phyloP scores from a whole-genome alignment of 2,329 filamentous ascomycete genomes.

The Colletotrichum cereale region DNA sequence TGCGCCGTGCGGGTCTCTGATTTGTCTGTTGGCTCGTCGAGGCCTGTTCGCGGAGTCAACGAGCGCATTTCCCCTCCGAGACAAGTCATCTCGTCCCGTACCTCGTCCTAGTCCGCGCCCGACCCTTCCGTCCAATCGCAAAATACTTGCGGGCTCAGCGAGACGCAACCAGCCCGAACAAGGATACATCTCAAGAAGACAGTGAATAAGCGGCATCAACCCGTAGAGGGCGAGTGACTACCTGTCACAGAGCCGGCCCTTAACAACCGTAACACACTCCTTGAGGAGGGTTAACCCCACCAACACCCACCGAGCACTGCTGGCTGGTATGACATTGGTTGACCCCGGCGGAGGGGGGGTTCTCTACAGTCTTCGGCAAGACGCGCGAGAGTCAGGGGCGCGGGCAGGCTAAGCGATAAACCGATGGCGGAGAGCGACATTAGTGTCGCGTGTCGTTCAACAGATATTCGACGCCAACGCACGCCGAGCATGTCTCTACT shows the following conservation, averaged over 20 bases:
- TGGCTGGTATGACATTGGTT: conserved; percentile 31
- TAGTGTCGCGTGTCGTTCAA: conserved; percentile 37
- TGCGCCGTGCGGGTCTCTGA: conserved; percentile 38
- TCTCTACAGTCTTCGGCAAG: conserved; percentile 9
- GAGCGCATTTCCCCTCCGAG: conserved; percentile 27
- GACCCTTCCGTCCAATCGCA: neutral
- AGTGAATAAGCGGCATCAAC: neutral
- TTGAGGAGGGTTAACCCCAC: conserved; percentile 26
- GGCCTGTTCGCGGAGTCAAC: conserved; percentile 32
- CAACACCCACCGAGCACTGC: conserved; percentile 22
- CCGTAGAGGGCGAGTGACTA: neutral
- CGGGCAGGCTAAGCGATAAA: conserved; percentile 1
- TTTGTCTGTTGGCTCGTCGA: conserved; percentile 38
- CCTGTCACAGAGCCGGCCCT: neutral
- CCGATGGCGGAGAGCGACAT: conserved; percentile 5
- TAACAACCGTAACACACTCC: conserved; percentile 17
- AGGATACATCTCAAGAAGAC: neutral
- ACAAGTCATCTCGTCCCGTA: conserved; percentile 18
- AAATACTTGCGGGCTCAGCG: neutral
- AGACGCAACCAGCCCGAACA: neutral
- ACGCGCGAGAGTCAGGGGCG: conserved; percentile 8
- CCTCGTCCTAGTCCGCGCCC: neutral
- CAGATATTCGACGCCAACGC: conserved; percentile 12
- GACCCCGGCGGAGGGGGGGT: conserved; percentile 29
- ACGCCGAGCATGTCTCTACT: conserved; percentile 16